Conservation (phyloP, 495 filamentous ascomycete genomes). For the Saxispiralis lemnorum region DNA sequence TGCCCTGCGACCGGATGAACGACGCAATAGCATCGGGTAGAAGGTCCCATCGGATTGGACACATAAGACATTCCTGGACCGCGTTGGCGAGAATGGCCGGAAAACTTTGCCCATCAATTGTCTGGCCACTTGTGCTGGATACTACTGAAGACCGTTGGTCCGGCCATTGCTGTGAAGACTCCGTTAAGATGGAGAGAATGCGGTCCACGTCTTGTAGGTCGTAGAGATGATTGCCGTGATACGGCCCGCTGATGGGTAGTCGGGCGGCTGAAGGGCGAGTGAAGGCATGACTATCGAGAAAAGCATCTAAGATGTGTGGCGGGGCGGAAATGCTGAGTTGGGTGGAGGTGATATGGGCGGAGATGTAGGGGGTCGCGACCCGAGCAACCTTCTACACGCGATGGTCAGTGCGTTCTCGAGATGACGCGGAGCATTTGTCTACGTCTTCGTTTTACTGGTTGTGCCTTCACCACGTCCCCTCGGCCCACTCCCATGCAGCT, state of each 20-base stretch:
- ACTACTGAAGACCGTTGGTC: slow-evolving; percentile 6
- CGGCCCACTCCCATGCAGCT: too few species aligned
- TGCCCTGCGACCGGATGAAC: not conserved
- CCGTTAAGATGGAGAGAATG: slow-evolving; percentile 4
- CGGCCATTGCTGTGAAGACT: slow-evolving; percentile 1
- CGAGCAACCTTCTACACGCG: not conserved
- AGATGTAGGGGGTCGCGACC: slow-evolving; percentile 1
- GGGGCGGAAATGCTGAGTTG: not conserved
- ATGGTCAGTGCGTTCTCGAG: not conserved
- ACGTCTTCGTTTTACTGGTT: too few species aligned
- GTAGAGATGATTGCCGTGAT: slow-evolving; percentile 21
- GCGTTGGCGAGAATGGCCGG: not conserved
- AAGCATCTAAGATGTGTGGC: slow-evolving; percentile 1
- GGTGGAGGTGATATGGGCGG: slow-evolving; percentile 2
- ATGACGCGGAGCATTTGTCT: too few species aligned
- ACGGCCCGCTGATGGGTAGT: slow-evolving; percentile 5
- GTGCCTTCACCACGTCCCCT: too few species aligned
- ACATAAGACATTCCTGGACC: not conserved
- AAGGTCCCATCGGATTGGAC: slow-evolving; percentile 4
- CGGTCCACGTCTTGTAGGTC: slow-evolving; percentile 12
- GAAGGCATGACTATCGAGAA: not conserved
- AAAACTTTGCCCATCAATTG: too few species aligned
- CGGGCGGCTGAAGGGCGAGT: not conserved
- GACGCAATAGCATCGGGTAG: not conserved
- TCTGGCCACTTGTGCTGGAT: slow-evolving; percentile 3